Conservation (phyloP, 768 basidiomycete species). For the Tephrocybe sp. region DNA sequence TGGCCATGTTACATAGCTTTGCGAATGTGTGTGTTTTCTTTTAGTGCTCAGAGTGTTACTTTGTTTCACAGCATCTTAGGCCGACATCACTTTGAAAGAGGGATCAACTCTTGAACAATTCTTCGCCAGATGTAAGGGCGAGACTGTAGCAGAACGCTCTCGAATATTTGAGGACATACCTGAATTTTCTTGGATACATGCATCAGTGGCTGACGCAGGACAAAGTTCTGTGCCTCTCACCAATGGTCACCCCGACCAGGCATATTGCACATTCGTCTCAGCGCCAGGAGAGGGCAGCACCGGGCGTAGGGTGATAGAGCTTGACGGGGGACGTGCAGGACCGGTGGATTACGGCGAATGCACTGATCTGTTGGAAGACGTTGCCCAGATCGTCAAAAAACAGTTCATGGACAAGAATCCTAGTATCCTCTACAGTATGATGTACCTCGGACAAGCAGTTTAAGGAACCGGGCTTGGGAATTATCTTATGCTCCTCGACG, state of each 20-base stretch:
- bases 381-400: neutral
- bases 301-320: constrained; percentile 1
- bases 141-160: neutral
- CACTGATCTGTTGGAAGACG: constrained; percentile 4
- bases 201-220: constrained; percentile 1
- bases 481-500: no score
- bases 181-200: neutral
- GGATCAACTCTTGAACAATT: neutral
- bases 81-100: neutral
- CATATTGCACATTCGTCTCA: constrained; percentile 5
- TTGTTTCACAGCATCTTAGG: neutral
- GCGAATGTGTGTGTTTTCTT: constrained; percentile 1
- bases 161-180: constrained; percentile 3
- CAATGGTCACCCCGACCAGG: constrained; percentile 3
- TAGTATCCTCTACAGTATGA: constrained; percentile 6
- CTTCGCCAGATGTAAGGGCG: neutral
- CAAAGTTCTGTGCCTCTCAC: neutral
- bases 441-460: constrained; percentile 4
- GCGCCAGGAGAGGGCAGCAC: constrained; percentile 5
- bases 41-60: no score
- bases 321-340: constrained; percentile 1
- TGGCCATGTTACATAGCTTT: constrained; percentile 6
- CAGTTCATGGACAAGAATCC: constrained; percentile 3
- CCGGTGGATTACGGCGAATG: constrained; percentile 5
- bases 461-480: neutral